A percentile compares a stretch with the other conserved stretches of the same genome.
Evolutionary conservation across 805 yeast species (phyloP).

Genomic region (Torulaspora gathmanii): DNA sequence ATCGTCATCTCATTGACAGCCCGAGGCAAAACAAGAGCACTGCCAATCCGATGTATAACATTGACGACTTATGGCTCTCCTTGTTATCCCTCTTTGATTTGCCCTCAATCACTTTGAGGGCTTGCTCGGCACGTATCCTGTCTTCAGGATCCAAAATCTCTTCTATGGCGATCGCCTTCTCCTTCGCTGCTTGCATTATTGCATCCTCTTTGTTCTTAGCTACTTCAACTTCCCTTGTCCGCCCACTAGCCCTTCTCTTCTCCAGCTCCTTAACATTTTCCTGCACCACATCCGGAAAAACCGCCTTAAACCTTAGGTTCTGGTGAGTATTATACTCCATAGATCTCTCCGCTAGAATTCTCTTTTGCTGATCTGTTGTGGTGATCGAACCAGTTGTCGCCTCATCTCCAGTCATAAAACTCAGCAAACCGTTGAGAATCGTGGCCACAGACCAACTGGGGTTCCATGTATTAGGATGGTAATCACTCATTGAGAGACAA

Average conservation of each 20-base stretch:
- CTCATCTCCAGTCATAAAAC: constrained; percentile 89
- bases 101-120: constrained; percentile 18
- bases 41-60: constrained; percentile 35
- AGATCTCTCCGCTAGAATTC: constrained; percentile 53
- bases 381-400: constrained; percentile 76
- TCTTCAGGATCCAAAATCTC: constrained; percentile 63
- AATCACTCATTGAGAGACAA: constrained; percentile 90
- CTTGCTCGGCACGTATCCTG: constrained; percentile 48
- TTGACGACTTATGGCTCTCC: constrained; percentile 14
- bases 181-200: constrained; percentile 31
- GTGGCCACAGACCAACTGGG: constrained; percentile 95
- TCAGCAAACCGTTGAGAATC: constrained; percentile 76
- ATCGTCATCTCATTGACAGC: constrained; percentile 32
- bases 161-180: constrained; percentile 35
- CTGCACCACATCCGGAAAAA: constrained; percentile 66
- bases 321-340: constrained; percentile 53
- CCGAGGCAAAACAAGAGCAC: constrained; percentile 33
- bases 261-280: constrained; percentile 27
- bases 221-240: constrained; percentile 5
- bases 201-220: constrained; percentile 21
- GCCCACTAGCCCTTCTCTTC: constrained; percentile 16
- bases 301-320: constrained; percentile 52
- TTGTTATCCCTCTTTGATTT: constrained; percentile 9
- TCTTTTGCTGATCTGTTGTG: constrained; percentile 56
- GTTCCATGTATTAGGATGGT: constrained; percentile 92